Evolutionary conservation across 257 asterid species (phyloP).

Genomic region (Solanum sejunctum): DNA sequence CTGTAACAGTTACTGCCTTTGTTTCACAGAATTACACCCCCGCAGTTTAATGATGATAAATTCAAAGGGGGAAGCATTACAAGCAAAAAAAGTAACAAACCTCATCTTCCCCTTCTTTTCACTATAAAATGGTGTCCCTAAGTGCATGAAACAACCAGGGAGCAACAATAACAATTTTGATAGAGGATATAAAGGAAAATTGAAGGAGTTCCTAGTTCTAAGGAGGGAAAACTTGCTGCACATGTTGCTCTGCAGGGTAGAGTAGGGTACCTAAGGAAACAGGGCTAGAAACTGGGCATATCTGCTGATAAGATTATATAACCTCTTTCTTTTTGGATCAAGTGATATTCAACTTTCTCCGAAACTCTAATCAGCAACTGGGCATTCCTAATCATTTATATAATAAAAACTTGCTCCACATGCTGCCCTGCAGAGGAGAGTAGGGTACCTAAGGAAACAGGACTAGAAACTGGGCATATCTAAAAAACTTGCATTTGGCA

Average conservation of each 20-base stretch:
- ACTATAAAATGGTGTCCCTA: neutral
- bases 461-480: too few relatives aligned
- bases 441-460: too few relatives aligned
- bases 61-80: neutral
- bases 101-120: neutral
- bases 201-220: neutral
- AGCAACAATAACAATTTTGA: neutral
- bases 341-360: neutral
- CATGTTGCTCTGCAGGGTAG: neutral
- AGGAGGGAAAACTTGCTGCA: neutral
- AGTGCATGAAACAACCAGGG: neutral
- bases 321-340: neutral
- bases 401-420: too few relatives aligned
- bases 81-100: neutral
- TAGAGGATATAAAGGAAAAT: neutral
- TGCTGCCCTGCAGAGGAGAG: too few relatives aligned
- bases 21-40: neutral
- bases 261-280: neutral
- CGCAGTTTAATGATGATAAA: neutral
- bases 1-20: neutral
- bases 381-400: too few relatives aligned
- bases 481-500: too few relatives aligned
- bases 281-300: neutral
- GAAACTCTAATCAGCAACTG: neutral
- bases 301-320: neutral